Evolutionary conservation across 352 stramenopile genomes (phyloP).

Genomic region (Phytophthora aleatoria): DNA sequence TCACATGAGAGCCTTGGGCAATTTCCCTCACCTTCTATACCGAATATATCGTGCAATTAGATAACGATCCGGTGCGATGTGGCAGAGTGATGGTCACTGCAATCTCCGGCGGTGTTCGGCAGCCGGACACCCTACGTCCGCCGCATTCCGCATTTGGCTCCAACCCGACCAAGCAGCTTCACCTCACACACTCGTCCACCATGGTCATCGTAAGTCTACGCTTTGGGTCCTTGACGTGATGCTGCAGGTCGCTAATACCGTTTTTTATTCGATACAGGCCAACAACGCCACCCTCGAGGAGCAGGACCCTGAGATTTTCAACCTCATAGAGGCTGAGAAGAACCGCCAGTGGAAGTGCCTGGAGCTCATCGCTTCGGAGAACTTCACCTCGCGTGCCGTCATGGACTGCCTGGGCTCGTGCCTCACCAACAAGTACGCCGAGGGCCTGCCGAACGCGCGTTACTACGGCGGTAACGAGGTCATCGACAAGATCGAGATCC

Average conservation of each 20-base stretch:
- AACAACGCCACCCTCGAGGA: slow-evolving; percentile 88
- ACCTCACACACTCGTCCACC: slow-evolving; percentile 9
- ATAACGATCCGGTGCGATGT: slow-evolving; percentile 11
- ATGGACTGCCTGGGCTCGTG: slow-evolving; percentile 98
- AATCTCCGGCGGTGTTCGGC: background rate
- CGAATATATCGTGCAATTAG: slow-evolving; percentile 20
- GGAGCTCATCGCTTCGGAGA: slow-evolving; percentile 99
- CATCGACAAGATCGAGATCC: slow-evolving; percentile 96
- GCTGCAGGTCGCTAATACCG: background rate
- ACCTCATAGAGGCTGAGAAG: slow-evolving; percentile 99
- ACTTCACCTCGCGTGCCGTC: slow-evolving; percentile 99
- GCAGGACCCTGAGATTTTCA: slow-evolving; percentile 97
- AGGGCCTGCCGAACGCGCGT: slow-evolving; percentile 93
- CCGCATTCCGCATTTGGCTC: slow-evolving; percentile 43
- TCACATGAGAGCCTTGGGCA: background rate
- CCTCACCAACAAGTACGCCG: slow-evolving; percentile 99
- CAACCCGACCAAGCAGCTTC: slow-evolving; percentile 21
- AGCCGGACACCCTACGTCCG: background rate
- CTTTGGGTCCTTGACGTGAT: background rate
- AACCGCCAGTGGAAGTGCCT: slow-evolving; percentile 97
- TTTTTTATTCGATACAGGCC: slow-evolving; percentile 35
- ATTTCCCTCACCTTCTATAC: background rate
- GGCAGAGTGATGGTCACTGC: slow-evolving; percentile 35
- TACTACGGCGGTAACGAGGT: slow-evolving; percentile 99
- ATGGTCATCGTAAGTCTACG: slow-evolving; percentile 65